These are phyloP conservation scores for Paramyrothecium sp. DNA, from an alignment of 2,329 filamentous ascomycete species.

Conservation along the genomic window DNA sequence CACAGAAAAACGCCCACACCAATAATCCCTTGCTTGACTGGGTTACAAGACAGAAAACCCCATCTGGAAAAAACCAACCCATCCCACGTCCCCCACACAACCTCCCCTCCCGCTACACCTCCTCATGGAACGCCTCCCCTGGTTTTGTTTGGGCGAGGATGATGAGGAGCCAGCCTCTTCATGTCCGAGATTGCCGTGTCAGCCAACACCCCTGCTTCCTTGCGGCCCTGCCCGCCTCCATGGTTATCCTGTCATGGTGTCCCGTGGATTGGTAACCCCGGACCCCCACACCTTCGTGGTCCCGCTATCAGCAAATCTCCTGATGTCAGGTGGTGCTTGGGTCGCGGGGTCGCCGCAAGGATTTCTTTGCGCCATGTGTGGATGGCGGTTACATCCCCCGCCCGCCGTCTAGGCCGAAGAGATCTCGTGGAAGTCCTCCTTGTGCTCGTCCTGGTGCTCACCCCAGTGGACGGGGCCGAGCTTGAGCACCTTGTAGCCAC, in stretches of 20 bases:
- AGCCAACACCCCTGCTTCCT: not conserved
- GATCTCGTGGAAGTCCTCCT: constrained; percentile 54
- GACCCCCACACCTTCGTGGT: not conserved
- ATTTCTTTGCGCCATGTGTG: no score
- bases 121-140: not conserved
- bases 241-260: not conserved
- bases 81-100: not conserved
- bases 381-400: not conserved
- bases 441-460: constrained; percentile 55
- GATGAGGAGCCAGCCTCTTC: not conserved
- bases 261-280: not conserved
- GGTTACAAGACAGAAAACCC: not conserved
- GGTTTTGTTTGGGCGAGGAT: not conserved
- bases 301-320: not conserved
- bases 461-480: constrained; percentile 65
- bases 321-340: not conserved
- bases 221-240: not conserved
- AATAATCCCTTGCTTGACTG: not conserved
- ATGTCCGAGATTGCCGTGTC: not conserved
- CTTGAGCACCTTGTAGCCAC: constrained; percentile 55
- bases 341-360: not conserved
- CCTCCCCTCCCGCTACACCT: not conserved
- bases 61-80: not conserved
- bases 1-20: not conserved
- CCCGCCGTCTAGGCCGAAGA: not conserved